Base-by-base conservation (phyloP, 257 asterid species). In the Ophiorrhiza pumila region DNA sequence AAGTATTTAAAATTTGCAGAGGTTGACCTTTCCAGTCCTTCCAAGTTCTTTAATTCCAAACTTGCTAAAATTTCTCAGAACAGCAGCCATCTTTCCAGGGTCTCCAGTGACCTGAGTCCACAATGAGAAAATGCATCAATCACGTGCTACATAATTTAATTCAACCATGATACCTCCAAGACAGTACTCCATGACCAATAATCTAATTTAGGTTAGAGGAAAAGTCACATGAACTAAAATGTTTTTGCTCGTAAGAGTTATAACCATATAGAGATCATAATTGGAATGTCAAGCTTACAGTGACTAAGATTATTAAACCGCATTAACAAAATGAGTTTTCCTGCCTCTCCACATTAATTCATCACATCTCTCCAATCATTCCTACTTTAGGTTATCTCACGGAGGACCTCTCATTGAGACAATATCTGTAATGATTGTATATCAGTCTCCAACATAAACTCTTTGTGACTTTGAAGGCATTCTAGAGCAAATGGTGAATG, bases 11-110 rank as follows among this genome's bases (percentile, higher is more conserved):
- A 69, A 77, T 32, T 32, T 61, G 58, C 74, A 62, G 25, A 72
- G 62, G 62, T 49, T 59, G 64, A 91, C 97, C 95, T 86, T 91
- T 76, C 97, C 97, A 68, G 97, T 89, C 86, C 97, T 87, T 65
- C 95, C 94, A 55, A 91, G 85, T 82, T 91, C 95, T 76, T 80
- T 88, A 57, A 91, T 84, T 59, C 97, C 97, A 83, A 87, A 91
- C 90, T 87, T 89, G 72, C 77, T 81, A 76, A 91, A 77, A 86
- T 91, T 89, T 79, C 94, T 88, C 80, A 87, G 72, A 49, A 91
- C 86, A 14, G 97, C 95, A 77, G 79, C 94, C 91, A 80, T 87
- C 83, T 91, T 91, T 68, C 97, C 97, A 55, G 97, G 97, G 80
- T 91, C 97, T 85, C 97, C 97, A 83, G 97, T 91, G 76, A 91